These are phyloP conservation scores for Cladophialophora immunda DNA, from an alignment of 2,329 filamentous ascomycete genomes.

Conservation along the genomic window DNA sequence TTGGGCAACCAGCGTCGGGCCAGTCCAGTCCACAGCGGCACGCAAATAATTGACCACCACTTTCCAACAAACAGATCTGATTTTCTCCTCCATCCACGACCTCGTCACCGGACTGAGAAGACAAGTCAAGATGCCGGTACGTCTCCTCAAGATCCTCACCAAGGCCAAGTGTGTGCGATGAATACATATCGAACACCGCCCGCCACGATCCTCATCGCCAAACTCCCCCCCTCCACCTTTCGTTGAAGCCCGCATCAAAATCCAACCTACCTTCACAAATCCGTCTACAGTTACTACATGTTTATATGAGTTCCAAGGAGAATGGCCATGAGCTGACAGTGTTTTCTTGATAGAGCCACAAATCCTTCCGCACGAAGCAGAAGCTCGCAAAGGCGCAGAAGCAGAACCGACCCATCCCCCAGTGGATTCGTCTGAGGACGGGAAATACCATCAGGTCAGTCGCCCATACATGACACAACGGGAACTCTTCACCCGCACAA, in stretches of 20 bases:
- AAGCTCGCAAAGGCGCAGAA: constrained; percentile 99
- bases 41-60: neutral
- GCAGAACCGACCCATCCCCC: constrained; percentile 99
- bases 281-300: neutral
- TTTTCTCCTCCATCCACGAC: constrained; percentile 1
- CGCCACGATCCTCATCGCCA: neutral
- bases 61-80: neutral
- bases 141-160: constrained; percentile 35
- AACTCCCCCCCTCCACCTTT: neutral
- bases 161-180: neutral
- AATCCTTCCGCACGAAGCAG: constrained; percentile 99
- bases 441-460: constrained; percentile 99
- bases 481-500: too few species aligned
- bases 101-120: constrained; percentile 42
- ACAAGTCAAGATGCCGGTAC: constrained; percentile 65
- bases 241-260: neutral
- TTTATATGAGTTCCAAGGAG: neutral
- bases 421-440: constrained; percentile 99
- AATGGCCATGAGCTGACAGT: neutral
- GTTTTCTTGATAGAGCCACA: constrained; percentile 65
- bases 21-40: neutral
- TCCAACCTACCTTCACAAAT: neutral
- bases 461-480: constrained; percentile 42
- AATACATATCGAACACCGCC: neutral
- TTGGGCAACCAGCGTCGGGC: neutral